phyloP scores from a whole-genome alignment of 192 early-diverging fungal species.

The Coemansia sp. region DNA sequence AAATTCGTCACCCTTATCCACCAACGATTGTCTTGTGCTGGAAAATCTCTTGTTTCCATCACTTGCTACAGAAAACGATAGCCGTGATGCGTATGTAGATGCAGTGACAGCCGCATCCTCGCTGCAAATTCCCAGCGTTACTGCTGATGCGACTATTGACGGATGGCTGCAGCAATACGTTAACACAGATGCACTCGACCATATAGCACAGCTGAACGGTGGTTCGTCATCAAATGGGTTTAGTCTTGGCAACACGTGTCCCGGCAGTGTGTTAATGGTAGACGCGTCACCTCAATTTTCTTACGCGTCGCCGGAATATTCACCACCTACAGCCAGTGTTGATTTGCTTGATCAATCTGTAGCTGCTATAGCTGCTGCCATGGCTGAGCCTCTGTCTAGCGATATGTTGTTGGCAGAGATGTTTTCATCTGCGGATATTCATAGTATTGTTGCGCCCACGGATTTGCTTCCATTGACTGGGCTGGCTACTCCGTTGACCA shows the following conservation, averaged over 20 bases:
- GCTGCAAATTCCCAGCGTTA: background rate
- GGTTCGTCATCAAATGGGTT: background rate
- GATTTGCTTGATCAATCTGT: constrained; percentile 14
- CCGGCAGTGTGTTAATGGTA: constrained; percentile 7
- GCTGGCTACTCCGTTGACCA: constrained; percentile 11
- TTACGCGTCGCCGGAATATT: constrained; percentile 1
- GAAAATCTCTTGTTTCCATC: background rate
- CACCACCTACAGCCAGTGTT: background rate
- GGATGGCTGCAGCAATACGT: constrained; percentile 56
- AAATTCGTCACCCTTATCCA: background rate
- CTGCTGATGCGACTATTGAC: constrained; percentile 28
- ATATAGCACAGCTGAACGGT: background rate
- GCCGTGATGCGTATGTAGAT: background rate
- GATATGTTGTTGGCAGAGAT: constrained; percentile 26
- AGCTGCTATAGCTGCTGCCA: constrained; percentile 14
- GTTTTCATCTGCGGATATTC: background rate
- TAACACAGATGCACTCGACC: constrained; percentile 29
- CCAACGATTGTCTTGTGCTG: background rate
- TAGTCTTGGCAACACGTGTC: constrained; percentile 1
- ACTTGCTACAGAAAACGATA: background rate
- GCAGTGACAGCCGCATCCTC: background rate
- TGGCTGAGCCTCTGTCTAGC: constrained; percentile 14
- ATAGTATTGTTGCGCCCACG: background rate
- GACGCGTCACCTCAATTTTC: background rate
- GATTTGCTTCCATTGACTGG: constrained; percentile 22